Evolutionary conservation across 768 basidiomycete genomes (phyloP).

Genomic region (Tulasnella sp.): DNA sequence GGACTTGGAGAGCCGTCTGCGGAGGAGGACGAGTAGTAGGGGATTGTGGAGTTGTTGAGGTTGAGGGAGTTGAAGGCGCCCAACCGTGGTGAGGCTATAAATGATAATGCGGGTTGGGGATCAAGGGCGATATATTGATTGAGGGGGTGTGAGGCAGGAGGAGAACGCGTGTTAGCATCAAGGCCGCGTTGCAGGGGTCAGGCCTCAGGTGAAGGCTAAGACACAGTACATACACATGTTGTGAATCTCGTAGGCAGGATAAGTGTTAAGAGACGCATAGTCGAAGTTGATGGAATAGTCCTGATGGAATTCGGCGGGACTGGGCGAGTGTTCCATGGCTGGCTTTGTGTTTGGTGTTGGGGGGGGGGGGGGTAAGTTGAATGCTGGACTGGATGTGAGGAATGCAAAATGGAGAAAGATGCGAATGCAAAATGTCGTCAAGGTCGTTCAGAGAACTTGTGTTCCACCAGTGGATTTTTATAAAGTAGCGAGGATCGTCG

Average conservation of each 20-base stretch:
- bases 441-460: conserved; percentile 5
- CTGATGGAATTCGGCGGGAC: conserved; percentile 43
- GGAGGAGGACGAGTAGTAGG: conserved; percentile 53
- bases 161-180: conserved; percentile 54
- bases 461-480: conserved; percentile 19
- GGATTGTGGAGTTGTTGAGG: conserved; percentile 37
- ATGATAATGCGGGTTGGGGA: conserved; percentile 16
- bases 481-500: conserved; percentile 12
- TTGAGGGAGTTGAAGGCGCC: conserved; percentile 22
- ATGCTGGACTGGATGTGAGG: conserved; percentile 8
- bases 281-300: conserved; percentile 38
- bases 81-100: conserved; percentile 21
- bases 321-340: conserved; percentile 41
- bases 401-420: conserved; percentile 4
- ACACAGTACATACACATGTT: conserved; percentile 17
- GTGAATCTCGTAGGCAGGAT: conserved; percentile 22
- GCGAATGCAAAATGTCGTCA: neutral
- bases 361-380: conserved; percentile 7
- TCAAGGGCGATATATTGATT: conserved; percentile 12
- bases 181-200: conserved; percentile 42
- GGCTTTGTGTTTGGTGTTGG: conserved; percentile 37
- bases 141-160: conserved; percentile 11
- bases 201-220: conserved; percentile 22
- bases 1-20: conserved; percentile 21
- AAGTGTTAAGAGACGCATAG: conserved; percentile 21